Evolutionary conservation across 2,329 filamentous ascomycete genomes (phyloP), one percentile per base, ranked within the genome.

Genomic region (Lasiodiplodia gonubiensis): DNA sequence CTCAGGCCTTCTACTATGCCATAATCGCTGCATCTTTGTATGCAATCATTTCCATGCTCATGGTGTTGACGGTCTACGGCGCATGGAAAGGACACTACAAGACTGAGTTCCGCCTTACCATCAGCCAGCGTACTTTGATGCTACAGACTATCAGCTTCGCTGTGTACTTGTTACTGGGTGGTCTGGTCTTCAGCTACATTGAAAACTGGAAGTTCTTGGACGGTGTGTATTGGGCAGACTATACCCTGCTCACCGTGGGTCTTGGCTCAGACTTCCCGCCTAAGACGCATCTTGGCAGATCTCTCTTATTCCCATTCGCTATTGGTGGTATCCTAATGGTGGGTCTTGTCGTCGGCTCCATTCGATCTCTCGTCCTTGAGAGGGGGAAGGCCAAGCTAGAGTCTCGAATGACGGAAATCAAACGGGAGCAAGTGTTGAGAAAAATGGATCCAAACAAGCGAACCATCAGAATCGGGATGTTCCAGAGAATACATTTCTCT

Each of bases 1-100:
- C 84, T 0, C 84, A 86, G 70, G 85, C 85, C 7, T 88, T 84
- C 73, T 89, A 88, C 73, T 89, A 88, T 70, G 86, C 81, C 1
- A 83, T 87, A 64, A 86, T 87, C 66, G 87, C 87, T 4, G 85
- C 86, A 2, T 81, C 73, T 0, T 73, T 88, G 3, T 89, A 89
- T 71, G 85, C 86, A 68, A 79, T 87, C 64, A 83, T 89, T 48
- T 81, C 85, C 0, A 80, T 80, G 2, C 74, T 88, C 10, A 84
- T 88, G 82, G 78, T 83, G 35, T 71, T 86, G 10, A 89, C 86
- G 0, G 84, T 86, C 0, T 82, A 82, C 66, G 87, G 87, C 6
- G 86, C 86, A 4, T 82, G 80, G 67, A 81, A 76, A 66, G 82
- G 82, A 0, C 83, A 87, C 67, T 88, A 87, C 69, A 79, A 80